Evolutionary conservation across 768 basidiomycete genomes (phyloP), one percentile per base, ranked within the genome.

Genomic region (Amyloporia xantha): DNA sequence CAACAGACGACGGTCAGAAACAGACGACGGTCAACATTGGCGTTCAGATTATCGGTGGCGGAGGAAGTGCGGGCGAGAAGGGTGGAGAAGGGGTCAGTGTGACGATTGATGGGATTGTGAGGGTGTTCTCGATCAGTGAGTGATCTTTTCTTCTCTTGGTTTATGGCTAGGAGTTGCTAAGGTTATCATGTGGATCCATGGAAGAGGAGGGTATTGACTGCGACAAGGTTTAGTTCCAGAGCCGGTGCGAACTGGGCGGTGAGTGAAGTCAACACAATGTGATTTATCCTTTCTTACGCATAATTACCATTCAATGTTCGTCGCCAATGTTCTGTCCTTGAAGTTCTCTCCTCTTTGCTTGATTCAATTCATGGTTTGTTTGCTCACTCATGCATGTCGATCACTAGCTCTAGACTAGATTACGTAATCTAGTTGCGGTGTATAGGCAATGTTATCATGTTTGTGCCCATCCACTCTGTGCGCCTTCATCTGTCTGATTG

Each of bases 101-200:
- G 24, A 94, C 91, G 2, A 91, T 95, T 55, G 91, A 95, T 65
- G 91, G 90, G 1, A 84, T 92, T 35, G 91, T 94, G 19, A 70
- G 91, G 40, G 88, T 91, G 17, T 94, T 93, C 66, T 91, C 89
- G 1, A 95, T 95, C 59, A 79, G 88, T 89, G 63, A 72, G 85
- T 71, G 3, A 13, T 49, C n/a, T 20, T 23, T 21, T 45, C 27
- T 17, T 50, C 43, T 17, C 13, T 20, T 24, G 36, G 17, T 11
- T 19, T n/a, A n/a, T n/a, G n/a, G n/a, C n/a, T n/a, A n/a, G n/a
- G n/a, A n/a, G n/a, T n/a, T n/a, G n/a, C n/a, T 19, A 23, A 11
- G 33, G 4, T n/a, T 5, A 4, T n/a, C 1, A 1, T n/a, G 86
- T 92, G 9, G 91, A 94, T 63, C 81, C 88, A n/a, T 71, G 75